These are phyloP conservation scores for Botrytis cinerea DNA, from an alignment of 2,329 filamentous ascomycete species.

Conservation along the genomic window DNA sequence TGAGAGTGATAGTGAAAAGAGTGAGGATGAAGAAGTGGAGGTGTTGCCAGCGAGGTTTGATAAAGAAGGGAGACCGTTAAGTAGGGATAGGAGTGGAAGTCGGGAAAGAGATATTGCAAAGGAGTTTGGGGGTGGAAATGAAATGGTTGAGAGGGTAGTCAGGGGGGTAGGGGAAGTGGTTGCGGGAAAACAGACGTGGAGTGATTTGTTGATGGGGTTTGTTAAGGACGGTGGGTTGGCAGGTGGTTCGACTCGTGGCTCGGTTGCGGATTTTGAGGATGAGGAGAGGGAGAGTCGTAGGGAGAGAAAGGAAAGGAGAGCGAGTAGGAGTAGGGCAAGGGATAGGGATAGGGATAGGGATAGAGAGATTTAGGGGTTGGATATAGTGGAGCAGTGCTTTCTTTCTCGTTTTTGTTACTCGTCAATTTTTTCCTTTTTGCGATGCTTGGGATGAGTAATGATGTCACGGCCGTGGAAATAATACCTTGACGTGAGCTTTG, in stretches of 20 bases:
- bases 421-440: neutral
- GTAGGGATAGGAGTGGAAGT: neutral
- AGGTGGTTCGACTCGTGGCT: neutral
- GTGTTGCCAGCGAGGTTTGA: slow-evolving; percentile 40
- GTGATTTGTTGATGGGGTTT: slow-evolving; percentile 37
- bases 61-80: slow-evolving; percentile 32
- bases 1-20: slow-evolving; percentile 26
- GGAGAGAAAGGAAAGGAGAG: neutral
- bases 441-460: neutral
- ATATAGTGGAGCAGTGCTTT: neutral
- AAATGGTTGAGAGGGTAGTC: slow-evolving; percentile 39
- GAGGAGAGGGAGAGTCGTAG: neutral
- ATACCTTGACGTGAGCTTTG: neutral
- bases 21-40: slow-evolving; percentile 33
- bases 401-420: neutral
- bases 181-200: slow-evolving; percentile 39
- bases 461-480: slow-evolving; percentile 8
- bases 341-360: slow-evolving; percentile 18
- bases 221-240: slow-evolving; percentile 29
- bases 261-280: neutral
- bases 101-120: slow-evolving; percentile 13
- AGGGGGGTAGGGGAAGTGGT: slow-evolving; percentile 37
- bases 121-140: slow-evolving; percentile 27
- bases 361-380: neutral
- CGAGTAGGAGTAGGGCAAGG: slow-evolving; percentile 1